Base-by-base conservation (phyloP, 495 filamentous ascomycete species). In the Glonium stellatum region DNA sequence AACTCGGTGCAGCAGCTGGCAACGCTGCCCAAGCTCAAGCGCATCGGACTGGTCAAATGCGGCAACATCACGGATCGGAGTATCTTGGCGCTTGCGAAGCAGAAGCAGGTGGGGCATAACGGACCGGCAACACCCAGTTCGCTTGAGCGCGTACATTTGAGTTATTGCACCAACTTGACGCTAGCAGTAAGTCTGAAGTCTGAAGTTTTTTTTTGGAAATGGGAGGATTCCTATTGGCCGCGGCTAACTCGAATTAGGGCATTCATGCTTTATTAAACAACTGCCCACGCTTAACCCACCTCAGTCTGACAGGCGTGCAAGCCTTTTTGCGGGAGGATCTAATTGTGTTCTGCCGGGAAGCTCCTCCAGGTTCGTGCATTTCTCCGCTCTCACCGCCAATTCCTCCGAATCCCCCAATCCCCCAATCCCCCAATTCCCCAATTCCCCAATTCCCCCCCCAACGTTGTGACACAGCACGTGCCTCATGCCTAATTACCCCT, bases 41-140 rank as follows among this genome's bases (percentile, higher is more conserved):
- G 95, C 31, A 95, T 99, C 48, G 95, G 95, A 0, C 73, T 99
- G 52, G 95, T 99, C 18, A 99, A 99, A 71, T 99, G 95, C 64
- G 80, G 82, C 37, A 79, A 77, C 49, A 96, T 99, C 62, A 96
- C 95, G 1, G 89, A 99, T 63, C 77, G 78, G 12, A 95, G 90
- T 72, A 93, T 99, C 52, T 76, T 84, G 55, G 89, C 90, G 9
- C 78, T 99, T 57, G 88, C 91, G 25, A 82, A 81, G 52, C 82
- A 77, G 49, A 79, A 75, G 60, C 69, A 70, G 39, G 69, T 65
- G 13, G 64, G 68, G 52, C 60, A 77, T 6, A 78, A 85, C 50
- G 74, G 73, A 67, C 67, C 78, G 62, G 44, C 76, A 62, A 63
- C 74, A 70, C 65, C 83, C 57, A 80, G 87, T 74, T 77, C 81